phyloP scores from a whole-genome alignment of 73 alveolate genomes.

The Paramecium primaurelia region DNA sequence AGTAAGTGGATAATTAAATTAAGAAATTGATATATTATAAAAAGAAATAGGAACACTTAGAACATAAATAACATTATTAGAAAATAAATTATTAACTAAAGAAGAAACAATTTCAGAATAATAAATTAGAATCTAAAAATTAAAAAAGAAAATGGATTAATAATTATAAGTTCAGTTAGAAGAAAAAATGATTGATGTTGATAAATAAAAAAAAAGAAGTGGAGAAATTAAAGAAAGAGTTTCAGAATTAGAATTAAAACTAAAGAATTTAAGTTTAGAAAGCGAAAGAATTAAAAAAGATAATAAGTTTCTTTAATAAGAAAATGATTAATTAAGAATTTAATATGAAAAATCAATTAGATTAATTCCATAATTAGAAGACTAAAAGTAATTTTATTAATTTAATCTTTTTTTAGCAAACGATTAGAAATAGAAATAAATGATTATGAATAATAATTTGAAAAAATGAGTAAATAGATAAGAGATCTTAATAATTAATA shows the following conservation, averaged over 20 bases:
- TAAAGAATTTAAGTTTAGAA: not conserved
- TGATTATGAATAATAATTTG: constrained; percentile 1
- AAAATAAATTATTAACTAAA: constrained; percentile 10
- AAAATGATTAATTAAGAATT: constrained; percentile 32
- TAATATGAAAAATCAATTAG: not conserved
- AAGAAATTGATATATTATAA: not conserved
- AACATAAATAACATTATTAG: not conserved
- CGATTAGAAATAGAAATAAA: not conserved
- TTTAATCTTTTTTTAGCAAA: not conserved
- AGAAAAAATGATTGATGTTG: constrained; percentile 35
- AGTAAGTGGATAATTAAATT: constrained; percentile 3
- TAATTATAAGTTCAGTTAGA: not conserved
- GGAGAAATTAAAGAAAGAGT: constrained; percentile 31
- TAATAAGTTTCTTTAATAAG: constrained; percentile 19
- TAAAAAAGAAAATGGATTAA: constrained; percentile 33
- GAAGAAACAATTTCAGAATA: not conserved
- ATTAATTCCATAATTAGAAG: constrained; percentile 14
- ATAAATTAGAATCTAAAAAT: constrained; percentile 22
- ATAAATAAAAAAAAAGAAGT: constrained; percentile 26
- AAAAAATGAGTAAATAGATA: not conserved
- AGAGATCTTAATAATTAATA: not conserved
- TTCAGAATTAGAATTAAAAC: constrained; percentile 22
- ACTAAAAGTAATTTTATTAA: not conserved
- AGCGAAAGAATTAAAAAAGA: constrained; percentile 38
- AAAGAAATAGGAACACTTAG: not conserved